These are phyloP conservation scores for Insectozyma bohioensis DNA, from an alignment of 1,139 yeast species.

Conservation along the genomic window DNA sequence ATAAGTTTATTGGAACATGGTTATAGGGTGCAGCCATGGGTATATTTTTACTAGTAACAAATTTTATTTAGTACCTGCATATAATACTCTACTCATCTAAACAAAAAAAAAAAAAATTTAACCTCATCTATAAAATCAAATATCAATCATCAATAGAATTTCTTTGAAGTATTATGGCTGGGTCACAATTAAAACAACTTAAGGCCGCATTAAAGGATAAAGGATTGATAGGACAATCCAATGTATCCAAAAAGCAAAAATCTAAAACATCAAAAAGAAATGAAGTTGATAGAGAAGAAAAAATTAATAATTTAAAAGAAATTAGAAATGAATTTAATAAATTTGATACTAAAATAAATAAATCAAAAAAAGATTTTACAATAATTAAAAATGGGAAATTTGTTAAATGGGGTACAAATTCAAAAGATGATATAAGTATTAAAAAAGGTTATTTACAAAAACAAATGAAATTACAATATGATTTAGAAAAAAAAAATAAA, in stretches of 20 bases:
- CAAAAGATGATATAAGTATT: slow-evolving; percentile 39
- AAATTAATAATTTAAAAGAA: slow-evolving; percentile 50
- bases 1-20: no score
- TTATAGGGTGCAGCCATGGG: no score
- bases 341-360: slow-evolving; percentile 74
- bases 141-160: no score
- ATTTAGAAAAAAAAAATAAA: slow-evolving; percentile 56
- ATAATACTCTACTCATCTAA: slow-evolving; percentile 2
- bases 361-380: slow-evolving; percentile 66
- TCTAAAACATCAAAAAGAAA: slow-evolving; percentile 40
- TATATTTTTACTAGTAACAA: no score
- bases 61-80: background rate
- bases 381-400: slow-evolving; percentile 53
- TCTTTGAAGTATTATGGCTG: no score
- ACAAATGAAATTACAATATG: slow-evolving; percentile 66
- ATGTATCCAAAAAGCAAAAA: slow-evolving; percentile 44
- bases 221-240: slow-evolving; percentile 83
- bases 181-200: slow-evolving; percentile 82
- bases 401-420: slow-evolving; percentile 52
- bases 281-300: slow-evolving; percentile 69
- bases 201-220: slow-evolving; percentile 73
- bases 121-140: no score
- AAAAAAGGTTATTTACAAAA: slow-evolving; percentile 66
- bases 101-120: background rate
- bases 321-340: slow-evolving; percentile 87